Evolutionary conservation across 768 basidiomycete genomes (phyloP), one percentile per base, ranked within the genome.

Genomic region (Lentinula lateritia): DNA sequence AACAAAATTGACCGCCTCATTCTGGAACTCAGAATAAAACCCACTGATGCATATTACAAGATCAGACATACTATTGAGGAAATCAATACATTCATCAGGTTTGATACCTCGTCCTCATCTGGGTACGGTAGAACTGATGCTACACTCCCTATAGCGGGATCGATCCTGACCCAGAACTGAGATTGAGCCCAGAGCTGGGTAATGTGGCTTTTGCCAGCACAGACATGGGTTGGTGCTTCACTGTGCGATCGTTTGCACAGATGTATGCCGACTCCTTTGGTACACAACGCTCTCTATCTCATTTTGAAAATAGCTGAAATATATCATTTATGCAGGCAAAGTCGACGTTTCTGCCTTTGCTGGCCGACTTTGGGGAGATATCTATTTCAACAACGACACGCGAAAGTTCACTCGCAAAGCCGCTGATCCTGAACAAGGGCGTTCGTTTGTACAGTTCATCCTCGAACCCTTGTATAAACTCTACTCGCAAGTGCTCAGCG

Each of bases 61-160:
- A 93, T 99, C 66, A 96, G 93, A 73, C 96, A 98, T 72, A 98
- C 95, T 2, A 96, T 99, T 60, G 97, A 99, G 71, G 97, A 99
- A 73, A 88, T 99, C 57, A 99, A 99, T 73, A 92, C 89, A 1
- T 89, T 95, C 73, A 98, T 99, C 71, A 90, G 93, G 93, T 94
- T 61, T 55, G 54, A 41, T 28, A 9, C 38, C 7, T 39, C 15
- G 28, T 58, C 63, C 5, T 32, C 6, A 23, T 45, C 5, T 50
- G 15, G 32, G 16, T 39, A 38, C 46, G 20, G 52, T 23, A 28
- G 20, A 52, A 62, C 45, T 48, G 34, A 48, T 50, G 9, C 50
- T 39, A 9, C 52, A 10, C 54, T 18, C 20, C 41, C 56, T 9
- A 18, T 62, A 91, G 90, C 66, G 78, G 83, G 52, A 93, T 98